These are phyloP conservation scores for Rasamsonia emersonii DNA, from an alignment of 2,329 filamentous ascomycete species.

Conservation along the genomic window DNA sequence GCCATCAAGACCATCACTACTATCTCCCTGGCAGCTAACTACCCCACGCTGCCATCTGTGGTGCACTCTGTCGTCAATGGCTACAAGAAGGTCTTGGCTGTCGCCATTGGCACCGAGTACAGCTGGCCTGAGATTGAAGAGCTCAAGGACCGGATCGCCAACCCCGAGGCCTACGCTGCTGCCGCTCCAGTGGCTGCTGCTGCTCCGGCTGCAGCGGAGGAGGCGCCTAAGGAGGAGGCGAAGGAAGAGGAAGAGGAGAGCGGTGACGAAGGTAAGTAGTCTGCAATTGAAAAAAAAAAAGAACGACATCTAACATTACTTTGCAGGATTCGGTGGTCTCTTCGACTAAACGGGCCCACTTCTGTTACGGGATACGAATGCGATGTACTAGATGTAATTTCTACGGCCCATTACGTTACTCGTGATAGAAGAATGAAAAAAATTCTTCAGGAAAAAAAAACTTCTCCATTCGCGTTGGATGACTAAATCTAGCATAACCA, in stretches of 20 bases:
- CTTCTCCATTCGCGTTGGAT: no score
- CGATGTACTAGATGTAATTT: slow-evolving; percentile 30
- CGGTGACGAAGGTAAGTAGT: slow-evolving; percentile 47
- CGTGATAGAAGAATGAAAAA: slow-evolving; percentile 24
- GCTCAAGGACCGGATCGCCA: slow-evolving; percentile 99
- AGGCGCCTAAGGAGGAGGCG: slow-evolving; percentile 44
- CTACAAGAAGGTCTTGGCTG: slow-evolving; percentile 90
- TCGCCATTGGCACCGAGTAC: slow-evolving; percentile 84
- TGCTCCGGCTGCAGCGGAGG: slow-evolving; percentile 43
- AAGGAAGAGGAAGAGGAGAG: slow-evolving; percentile 60
- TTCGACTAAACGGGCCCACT: slow-evolving; percentile 50
- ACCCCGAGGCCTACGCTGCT: slow-evolving; percentile 91
- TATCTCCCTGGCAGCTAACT: slow-evolving; percentile 87
- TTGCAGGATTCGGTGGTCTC: slow-evolving; percentile 65
- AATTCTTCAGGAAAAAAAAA: slow-evolving; percentile 1
- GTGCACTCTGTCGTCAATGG: slow-evolving; percentile 93
- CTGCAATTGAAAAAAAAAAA: slow-evolving; percentile 11
- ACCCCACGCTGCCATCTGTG: slow-evolving; percentile 91
- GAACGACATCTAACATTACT: slow-evolving; percentile 25
- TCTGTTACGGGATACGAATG: slow-evolving; percentile 19
- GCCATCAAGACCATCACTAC: slow-evolving; percentile 81
- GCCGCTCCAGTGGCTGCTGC: slow-evolving; percentile 60
- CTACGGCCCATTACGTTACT: slow-evolving; percentile 23
- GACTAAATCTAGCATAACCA: no score
- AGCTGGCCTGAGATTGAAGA: slow-evolving; percentile 93